phyloP scores from a whole-genome alignment of 768 basidiomycete genomes.

The Hydnomerulius pinastri region DNA sequence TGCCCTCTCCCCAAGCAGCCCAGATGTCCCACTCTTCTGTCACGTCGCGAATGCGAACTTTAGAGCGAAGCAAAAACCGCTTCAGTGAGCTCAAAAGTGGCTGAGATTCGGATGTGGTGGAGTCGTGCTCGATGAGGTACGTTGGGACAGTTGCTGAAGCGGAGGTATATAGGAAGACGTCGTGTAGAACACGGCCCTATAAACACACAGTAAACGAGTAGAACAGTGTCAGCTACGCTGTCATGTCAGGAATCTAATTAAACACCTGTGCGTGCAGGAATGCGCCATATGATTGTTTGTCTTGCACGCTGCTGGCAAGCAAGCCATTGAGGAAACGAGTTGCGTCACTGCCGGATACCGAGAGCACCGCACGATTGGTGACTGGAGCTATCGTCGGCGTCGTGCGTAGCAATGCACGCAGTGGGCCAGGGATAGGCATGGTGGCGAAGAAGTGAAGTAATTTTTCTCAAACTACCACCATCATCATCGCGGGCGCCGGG shows the following conservation, averaged over 20 bases:
- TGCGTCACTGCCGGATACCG: slow-evolving; percentile 80
- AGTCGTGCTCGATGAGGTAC: slow-evolving; percentile 75
- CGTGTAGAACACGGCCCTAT: slow-evolving; percentile 88
- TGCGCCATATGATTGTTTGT: slow-evolving; percentile 62
- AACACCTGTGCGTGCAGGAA: slow-evolving; percentile 80
- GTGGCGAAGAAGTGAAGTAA: slow-evolving; percentile 11
- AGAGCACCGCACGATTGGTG: slow-evolving; percentile 65
- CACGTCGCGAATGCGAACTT: slow-evolving; percentile 80
- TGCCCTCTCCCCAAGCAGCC: slow-evolving; percentile 70
- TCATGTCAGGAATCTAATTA: slow-evolving; percentile 9
- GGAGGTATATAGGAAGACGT: slow-evolving; percentile 80
- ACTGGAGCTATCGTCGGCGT: slow-evolving; percentile 62
- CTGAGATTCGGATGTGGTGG: slow-evolving; percentile 56
- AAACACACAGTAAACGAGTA: not conserved
- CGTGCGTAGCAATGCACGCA: slow-evolving; percentile 46
- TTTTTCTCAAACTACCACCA: slow-evolving; percentile 1
- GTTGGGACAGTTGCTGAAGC: slow-evolving; percentile 46
- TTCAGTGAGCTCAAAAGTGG: slow-evolving; percentile 73
- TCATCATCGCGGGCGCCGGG: not conserved
- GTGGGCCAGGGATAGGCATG: slow-evolving; percentile 37
- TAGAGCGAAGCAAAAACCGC: slow-evolving; percentile 84
- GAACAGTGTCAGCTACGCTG: not conserved
- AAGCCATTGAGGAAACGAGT: slow-evolving; percentile 82
- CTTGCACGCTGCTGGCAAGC: slow-evolving; percentile 52
- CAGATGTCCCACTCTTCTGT: slow-evolving; percentile 80